These are phyloP conservation scores for Lactarius hatsudake DNA, from an alignment of 768 basidiomycete species.

Conservation along the genomic window DNA sequence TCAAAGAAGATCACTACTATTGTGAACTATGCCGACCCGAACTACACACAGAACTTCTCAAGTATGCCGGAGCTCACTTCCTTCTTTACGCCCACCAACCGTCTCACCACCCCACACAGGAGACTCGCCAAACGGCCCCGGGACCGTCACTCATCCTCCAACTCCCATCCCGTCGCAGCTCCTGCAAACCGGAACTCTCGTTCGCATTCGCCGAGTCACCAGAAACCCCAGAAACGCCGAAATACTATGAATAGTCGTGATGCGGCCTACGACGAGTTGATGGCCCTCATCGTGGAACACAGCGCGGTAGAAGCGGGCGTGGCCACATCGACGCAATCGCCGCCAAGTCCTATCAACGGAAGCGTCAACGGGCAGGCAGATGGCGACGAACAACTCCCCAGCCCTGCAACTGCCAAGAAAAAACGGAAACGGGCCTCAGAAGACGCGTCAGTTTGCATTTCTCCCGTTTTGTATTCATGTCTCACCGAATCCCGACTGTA, in stretches of 20 bases:
- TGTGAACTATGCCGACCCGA: slow-evolving; percentile 93
- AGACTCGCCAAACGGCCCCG: slow-evolving; percentile 65
- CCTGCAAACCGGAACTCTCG: slow-evolving; percentile 58
- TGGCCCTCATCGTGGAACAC: slow-evolving; percentile 53
- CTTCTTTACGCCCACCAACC: slow-evolving; percentile 26
- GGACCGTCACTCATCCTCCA: slow-evolving; percentile 54
- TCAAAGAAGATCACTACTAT: slow-evolving; percentile 80
- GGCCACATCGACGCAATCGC: slow-evolving; percentile 50
- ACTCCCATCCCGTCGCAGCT: slow-evolving; percentile 33
- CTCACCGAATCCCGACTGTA: slow-evolving; percentile 29
- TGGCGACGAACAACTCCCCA: slow-evolving; percentile 48
- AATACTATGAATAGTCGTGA: slow-evolving; percentile 99
- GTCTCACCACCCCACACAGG: slow-evolving; percentile 38
- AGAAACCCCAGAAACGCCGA: slow-evolving; percentile 76
- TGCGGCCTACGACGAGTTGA: slow-evolving; percentile 86
- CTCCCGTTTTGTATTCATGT: slow-evolving; percentile 18
- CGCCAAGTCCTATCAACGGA: slow-evolving; percentile 37
- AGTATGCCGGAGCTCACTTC: slow-evolving; percentile 46
- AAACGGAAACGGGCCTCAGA: slow-evolving; percentile 79
- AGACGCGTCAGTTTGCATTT: slow-evolving; percentile 52
- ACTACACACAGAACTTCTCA: slow-evolving; percentile 75
- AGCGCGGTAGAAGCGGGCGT: slow-evolving; percentile 73
- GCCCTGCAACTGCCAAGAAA: slow-evolving; percentile 44
- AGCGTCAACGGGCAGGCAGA: slow-evolving; percentile 41
- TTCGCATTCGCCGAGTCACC: slow-evolving; percentile 65